These are phyloP conservation scores for Cyclotella cryptica DNA, from an alignment of 108 stramenopile species.

Conservation along the genomic window DNA sequence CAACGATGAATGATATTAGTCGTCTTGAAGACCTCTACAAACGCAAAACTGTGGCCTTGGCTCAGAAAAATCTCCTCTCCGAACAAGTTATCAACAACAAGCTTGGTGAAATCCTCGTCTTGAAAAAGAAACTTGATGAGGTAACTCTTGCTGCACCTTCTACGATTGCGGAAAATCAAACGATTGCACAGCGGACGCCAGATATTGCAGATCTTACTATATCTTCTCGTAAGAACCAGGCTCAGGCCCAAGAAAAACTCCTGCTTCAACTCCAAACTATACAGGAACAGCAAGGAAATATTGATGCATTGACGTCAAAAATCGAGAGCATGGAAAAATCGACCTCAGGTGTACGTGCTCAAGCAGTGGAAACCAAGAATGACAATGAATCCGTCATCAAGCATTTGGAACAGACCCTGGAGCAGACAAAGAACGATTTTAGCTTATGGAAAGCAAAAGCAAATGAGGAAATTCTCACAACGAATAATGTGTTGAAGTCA, in stretches of 20 bases:
- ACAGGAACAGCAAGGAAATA: not conserved
- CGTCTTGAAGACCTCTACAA: constrained; percentile 19
- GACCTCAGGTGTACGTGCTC: not conserved
- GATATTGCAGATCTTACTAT: not conserved
- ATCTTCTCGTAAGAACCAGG: not conserved
- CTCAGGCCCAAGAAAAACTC: not conserved
- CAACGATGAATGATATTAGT: not conserved
- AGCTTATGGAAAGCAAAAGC: constrained; percentile 36
- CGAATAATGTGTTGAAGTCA: constrained; percentile 24
- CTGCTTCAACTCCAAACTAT: not conserved
- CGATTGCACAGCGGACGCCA: not conserved
- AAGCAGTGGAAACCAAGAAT: not conserved
- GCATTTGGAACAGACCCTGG: constrained; percentile 19
- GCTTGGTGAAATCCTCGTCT: constrained; percentile 24
- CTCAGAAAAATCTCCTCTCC: constrained; percentile 42
- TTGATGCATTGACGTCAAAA: constrained; percentile 3
- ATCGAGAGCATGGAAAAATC: constrained; percentile 1
- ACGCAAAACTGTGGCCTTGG: constrained; percentile 24
- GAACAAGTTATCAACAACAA: constrained; percentile 35
- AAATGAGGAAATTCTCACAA: constrained; percentile 29
- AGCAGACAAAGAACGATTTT: constrained; percentile 17
- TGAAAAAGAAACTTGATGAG: constrained; percentile 31
- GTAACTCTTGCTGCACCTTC: not conserved
- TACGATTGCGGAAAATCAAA: not conserved
- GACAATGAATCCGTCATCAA: constrained; percentile 6